Evolutionary conservation across 2,329 filamentous ascomycete genomes (phyloP), one percentile per base, ranked within the genome.

Genomic region (Drechslera avenae): DNA sequence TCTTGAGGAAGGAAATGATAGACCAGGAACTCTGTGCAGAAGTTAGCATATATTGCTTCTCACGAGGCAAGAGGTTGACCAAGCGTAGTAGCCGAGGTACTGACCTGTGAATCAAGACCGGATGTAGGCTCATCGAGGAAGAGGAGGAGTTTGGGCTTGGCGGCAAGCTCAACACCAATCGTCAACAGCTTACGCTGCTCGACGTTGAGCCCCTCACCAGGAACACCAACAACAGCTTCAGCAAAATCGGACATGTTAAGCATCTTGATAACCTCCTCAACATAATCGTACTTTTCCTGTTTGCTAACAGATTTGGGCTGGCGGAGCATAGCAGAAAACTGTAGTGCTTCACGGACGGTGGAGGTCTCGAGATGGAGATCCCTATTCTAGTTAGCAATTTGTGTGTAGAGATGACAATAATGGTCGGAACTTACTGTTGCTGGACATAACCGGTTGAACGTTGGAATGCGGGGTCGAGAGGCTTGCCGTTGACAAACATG

Each of bases 81-180:
- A 23, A 23, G 21, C 21, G 21, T n/a, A 1, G 39, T 5, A 21
- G 12, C 2, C 16, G 12, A 5, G 2, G 12, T 14, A 58, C 57
- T 56, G 18, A 63, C 62, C 53, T 63, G 64, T 36, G 59, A 87
- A 82, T 88, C 86, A 3, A 89, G 79, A 39, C 86, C 86, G 18
- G 79, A 74, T 69, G 78, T 80, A 2, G 44, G 85, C 60, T 86
- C 83, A 42, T 86, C 84, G 7, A 86, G 75, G 72, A 86, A 87
- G 1, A 87, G 78, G 0, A 86, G 72, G 0, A 86, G 76, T 53
- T 80, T 80, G 0, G 87, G 87, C 65, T 88, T 85, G 2, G 87
- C 86, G 5, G 86, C 87, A 12, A 90, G 75, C 65, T 90, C 87
- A 8, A 89, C 86, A 54, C 85, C 87, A 52, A 90, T 90, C 0